Evolutionary conservation across 805 yeast species (phyloP), one percentile per base, ranked within the genome.

Genomic region (Peterozyma xylosa): DNA sequence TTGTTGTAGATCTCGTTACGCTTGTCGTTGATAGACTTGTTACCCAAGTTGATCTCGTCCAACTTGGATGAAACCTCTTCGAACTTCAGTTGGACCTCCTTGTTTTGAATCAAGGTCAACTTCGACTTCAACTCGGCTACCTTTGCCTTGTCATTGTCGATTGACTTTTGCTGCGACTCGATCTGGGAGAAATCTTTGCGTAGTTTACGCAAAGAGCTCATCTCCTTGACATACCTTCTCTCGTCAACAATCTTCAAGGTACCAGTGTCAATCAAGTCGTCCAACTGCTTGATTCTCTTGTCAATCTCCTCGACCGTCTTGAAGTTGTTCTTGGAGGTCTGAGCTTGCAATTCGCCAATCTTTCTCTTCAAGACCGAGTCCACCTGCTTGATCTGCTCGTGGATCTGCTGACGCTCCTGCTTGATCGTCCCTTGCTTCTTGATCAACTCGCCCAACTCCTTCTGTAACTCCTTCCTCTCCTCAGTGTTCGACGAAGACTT

Each of bases 181-280:
- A 90, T 71, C 39, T 76, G 71, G 41, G 78, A 78, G 60, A 87
- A 86, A 62, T 83, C 90, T 63, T 83, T 84, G 58, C 82, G 79
- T 59, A 85, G 68, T 67, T 86, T 88, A 66, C 91, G 81, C 63
- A 93, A 76, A 38, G 81, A 64, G 42, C 88, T 75, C 73, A 88
- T 85, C 68, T 91, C 98, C 68, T 86, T 86, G 53, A 93, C 79
- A 51, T 73, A 66, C 59, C 80, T 75, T 70, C 87, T 83, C 74
- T 93, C 99, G 50, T 91, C 96, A 43, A 89, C 97, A 58, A 93
- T 78, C 55, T 86, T 78, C 60, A 93, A 72, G 38, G 73, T 66
- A 50, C 98, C 98, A 41, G 84, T 66, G 45, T 85, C 86, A 49
- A 93, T 82, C 52, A 74, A 70, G 37, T 73, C 74, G 61, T 93